Evolutionary conservation across 345 rosid genomes (phyloP), one percentile per base, ranked within the genome.

Genomic region (Dipteronia dyeriana): DNA sequence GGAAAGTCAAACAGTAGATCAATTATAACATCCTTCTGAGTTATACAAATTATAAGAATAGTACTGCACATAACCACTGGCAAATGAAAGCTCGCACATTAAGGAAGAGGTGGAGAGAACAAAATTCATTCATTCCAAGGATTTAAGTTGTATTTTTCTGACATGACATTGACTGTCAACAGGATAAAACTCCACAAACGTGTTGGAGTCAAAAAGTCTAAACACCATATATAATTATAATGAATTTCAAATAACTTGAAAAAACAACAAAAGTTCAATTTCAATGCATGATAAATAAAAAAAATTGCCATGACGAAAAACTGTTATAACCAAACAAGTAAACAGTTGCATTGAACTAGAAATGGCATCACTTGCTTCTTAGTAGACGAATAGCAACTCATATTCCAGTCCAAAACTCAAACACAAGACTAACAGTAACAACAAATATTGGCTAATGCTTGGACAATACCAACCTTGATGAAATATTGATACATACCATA

Each of bases 401-500:
- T 12, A n/a, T 51, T 51, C 14, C 16, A 69, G 7, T 29, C 59
- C 31, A 10, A 26, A 26, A 51, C 17, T 39, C 73, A 25, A 70
- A 70, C 71, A 43, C 49, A 41, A 66, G 68, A 56, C 61, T 39
- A 68, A 73, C 69, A 63, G 16, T 22, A 68, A 9, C 71, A 54
- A 47, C 61, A 29, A 43, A 31, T 62, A 61, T n/a, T 3, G 22
- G 34, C 57, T 25, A 23, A 38, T 17, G 26, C 71, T 9, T 1
- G 11, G 19, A 47, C 9, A 54, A 8, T 51, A 56, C 84, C 74
- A 83, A 91, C 98, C 97, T 91, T 91, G 82, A 94, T 80, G 63
- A 94, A 90, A 68, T 88, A 90, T 79, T 86, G 94, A 84, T 88
- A 88, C 90, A 90, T 88, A 59, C 87, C 90, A 81, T 72, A 81